These are phyloP conservation scores for Hydrangea macrophylla DNA, from an alignment of 148 eudicot species.

Conservation along the genomic window DNA sequence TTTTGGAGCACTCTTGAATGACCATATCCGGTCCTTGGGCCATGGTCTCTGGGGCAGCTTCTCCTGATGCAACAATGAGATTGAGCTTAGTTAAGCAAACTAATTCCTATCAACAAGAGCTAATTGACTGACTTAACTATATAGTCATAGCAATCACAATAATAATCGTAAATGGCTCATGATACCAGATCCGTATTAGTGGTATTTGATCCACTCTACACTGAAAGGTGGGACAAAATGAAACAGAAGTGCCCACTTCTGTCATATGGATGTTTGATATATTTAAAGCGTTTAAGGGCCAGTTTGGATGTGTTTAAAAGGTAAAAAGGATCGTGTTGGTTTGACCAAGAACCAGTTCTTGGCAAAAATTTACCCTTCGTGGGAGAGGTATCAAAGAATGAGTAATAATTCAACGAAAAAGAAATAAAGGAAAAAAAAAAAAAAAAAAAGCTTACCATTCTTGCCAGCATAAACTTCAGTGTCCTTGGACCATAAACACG, in stretches of 20 bases:
- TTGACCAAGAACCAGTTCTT: too few species aligned
- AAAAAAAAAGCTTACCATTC: constrained; percentile 59
- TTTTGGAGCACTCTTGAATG: constrained; percentile 53
- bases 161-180: too few species aligned
- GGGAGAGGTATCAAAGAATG: not conserved
- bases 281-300: too few species aligned
- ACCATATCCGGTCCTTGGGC: constrained; percentile 91
- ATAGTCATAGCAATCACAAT: not conserved
- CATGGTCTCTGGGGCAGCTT: constrained; percentile 86
- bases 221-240: too few species aligned
- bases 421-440: not conserved
- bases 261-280: too few species aligned
- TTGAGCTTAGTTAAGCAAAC: not conserved
- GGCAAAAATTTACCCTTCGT: not conserved
- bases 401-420: not conserved
- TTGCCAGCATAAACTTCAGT: constrained; percentile 66
- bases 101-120: constrained; percentile 4
- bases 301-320: too few species aligned
- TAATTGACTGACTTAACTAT: not conserved
- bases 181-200: too few species aligned
- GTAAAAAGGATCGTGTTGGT: too few species aligned
- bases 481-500: constrained; percentile 81
- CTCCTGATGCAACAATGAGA: constrained; percentile 46
- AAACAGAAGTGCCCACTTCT: too few species aligned
- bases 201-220: too few species aligned